These are phyloP conservation scores for Aspergillus sp. DNA, from an alignment of 2,329 filamentous ascomycete species.

Conservation along the genomic window DNA sequence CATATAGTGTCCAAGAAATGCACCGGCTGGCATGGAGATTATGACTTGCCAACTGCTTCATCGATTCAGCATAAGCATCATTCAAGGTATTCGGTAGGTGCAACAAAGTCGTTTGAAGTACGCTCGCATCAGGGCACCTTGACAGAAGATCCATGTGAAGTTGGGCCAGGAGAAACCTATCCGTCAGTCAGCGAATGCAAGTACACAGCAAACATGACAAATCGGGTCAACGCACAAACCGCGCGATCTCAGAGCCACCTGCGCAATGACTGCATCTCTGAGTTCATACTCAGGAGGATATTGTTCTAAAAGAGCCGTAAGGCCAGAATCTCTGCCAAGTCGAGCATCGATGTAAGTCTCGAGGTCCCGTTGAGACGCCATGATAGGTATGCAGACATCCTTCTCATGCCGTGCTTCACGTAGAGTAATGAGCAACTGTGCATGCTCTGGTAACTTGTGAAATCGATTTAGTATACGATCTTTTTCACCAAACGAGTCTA, in stretches of 20 bases:
- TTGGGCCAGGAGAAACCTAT: slow-evolving; percentile 33
- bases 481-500: slow-evolving; percentile 32
- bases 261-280: no score
- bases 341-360: slow-evolving; percentile 23
- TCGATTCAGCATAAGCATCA: slow-evolving; percentile 34
- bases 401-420: slow-evolving; percentile 21
- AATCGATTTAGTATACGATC: slow-evolving; percentile 32
- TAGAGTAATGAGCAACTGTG: slow-evolving; percentile 33
- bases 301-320: no score
- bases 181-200: not conserved
- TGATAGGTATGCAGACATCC: slow-evolving; percentile 18
- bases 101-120: slow-evolving; percentile 25
- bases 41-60: slow-evolving; percentile 32
- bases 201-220: not conserved
- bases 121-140: slow-evolving; percentile 20
- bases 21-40: slow-evolving; percentile 23
- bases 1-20: slow-evolving; percentile 33
- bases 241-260: no score
- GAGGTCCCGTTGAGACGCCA: slow-evolving; percentile 22
- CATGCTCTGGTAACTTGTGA: slow-evolving; percentile 36
- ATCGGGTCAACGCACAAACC: slow-evolving; percentile 20
- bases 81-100: slow-evolving; percentile 30
- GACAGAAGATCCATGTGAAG: slow-evolving; percentile 33
- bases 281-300: no score
- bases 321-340: no score